Conservation (phyloP, 208 protist genomes). For the Wallacemonas sp. region DNA sequence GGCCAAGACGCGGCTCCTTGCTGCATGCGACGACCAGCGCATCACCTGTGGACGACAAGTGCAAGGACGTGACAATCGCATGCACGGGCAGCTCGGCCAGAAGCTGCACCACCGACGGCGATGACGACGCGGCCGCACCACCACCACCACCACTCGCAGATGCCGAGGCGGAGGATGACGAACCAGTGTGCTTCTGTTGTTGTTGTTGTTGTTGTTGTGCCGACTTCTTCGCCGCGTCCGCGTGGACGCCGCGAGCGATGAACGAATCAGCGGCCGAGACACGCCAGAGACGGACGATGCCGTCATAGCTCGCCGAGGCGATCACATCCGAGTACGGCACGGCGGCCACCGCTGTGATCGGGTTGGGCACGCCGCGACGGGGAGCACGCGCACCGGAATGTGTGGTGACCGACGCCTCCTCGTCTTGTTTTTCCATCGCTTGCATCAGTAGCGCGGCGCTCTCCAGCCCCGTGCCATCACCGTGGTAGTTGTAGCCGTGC, state of each 20-base stretch:
- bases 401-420: not conserved
- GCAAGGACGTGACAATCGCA: constrained; percentile 77
- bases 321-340: constrained; percentile 84
- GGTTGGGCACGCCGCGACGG: constrained; percentile 53
- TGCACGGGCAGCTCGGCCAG: constrained; percentile 69
- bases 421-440: constrained; percentile 24
- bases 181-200: too few species aligned
- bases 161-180: too few species aligned
- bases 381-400: not conserved
- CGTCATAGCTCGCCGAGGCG: constrained; percentile 88
- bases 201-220: not conserved
- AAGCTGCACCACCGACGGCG: constrained; percentile 38
- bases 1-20: constrained; percentile 83
- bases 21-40: constrained; percentile 57
- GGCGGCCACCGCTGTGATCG: constrained; percentile 82
- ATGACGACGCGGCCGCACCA: not conserved
- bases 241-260: constrained; percentile 17
- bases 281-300: constrained; percentile 84
- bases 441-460: constrained; percentile 42
- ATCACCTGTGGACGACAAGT: constrained; percentile 55
- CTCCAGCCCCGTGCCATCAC: constrained; percentile 88
- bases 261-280: constrained; percentile 30
- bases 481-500: constrained; percentile 79
- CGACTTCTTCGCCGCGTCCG: not conserved
- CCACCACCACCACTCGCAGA: too few species aligned